Conservation (phyloP, 805 yeast genomes). For the Debaryomyces hansenii region DNA sequence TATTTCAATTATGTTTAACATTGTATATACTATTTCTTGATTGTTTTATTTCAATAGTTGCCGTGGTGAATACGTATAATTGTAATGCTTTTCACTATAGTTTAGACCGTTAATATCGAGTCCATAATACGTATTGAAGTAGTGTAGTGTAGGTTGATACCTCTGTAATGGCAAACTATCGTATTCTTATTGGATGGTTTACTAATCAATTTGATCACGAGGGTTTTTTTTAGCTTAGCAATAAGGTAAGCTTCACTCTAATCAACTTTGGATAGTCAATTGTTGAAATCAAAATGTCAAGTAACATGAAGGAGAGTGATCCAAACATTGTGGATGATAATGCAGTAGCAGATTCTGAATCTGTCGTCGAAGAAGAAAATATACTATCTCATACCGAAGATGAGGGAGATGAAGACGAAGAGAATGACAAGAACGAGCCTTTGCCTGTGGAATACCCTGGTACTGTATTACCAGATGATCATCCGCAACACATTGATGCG, state of each 20-base stretch:
- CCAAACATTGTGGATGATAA: neutral
- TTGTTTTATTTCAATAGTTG: neutral
- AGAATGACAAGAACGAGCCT: constrained; percentile 26
- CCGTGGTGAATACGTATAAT: neutral
- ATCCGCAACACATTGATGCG: constrained; percentile 59
- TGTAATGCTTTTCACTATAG: neutral
- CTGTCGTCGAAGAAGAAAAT: constrained; percentile 1
- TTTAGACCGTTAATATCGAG: neutral
- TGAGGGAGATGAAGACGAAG: constrained; percentile 23
- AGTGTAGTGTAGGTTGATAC: neutral
- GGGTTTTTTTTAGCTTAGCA: neutral
- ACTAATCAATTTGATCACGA: neutral
- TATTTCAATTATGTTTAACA: neutral
- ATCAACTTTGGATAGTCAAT: neutral
- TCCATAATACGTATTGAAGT: neutral
- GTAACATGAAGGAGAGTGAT: neutral
- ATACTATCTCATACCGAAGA: constrained; percentile 17
- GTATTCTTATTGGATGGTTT: neutral
- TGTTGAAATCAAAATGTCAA: neutral
- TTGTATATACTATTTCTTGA: constrained; percentile 1
- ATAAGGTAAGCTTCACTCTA: neutral
- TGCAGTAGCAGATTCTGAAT: neutral
- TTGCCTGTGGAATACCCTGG: constrained; percentile 46
- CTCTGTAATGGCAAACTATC: neutral
- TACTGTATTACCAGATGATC: constrained; percentile 42